Evolutionary conservation across 768 basidiomycete species (phyloP).

Genomic region (Tremella fuciformis): DNA sequence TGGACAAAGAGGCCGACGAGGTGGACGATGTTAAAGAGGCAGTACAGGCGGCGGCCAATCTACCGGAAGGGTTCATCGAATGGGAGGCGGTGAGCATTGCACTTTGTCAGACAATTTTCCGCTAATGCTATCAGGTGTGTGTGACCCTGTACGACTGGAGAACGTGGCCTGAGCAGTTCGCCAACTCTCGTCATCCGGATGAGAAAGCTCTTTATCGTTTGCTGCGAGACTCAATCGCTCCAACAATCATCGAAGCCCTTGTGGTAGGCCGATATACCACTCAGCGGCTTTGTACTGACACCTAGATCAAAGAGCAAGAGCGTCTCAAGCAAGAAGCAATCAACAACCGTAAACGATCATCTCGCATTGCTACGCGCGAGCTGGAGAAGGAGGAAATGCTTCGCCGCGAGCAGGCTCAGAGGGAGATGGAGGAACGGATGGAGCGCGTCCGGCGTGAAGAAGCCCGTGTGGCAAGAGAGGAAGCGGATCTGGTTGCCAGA

Average conservation of each 20-base stretch:
- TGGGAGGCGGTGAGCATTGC: constrained; percentile 76
- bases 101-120: background rate
- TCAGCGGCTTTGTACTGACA: background rate
- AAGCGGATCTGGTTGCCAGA: constrained; percentile 26
- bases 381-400: constrained; percentile 64
- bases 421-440: constrained; percentile 50
- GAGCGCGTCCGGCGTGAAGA: constrained; percentile 43
- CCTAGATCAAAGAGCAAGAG: constrained; percentile 48
- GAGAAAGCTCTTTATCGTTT: constrained; percentile 75
- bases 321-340: constrained; percentile 65
- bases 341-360: constrained; percentile 82
- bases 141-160: constrained; percentile 83
- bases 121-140: constrained; percentile 62
- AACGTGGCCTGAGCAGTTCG: constrained; percentile 69
- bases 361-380: constrained; percentile 78
- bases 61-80: constrained; percentile 57
- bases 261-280: constrained; percentile 58
- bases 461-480: constrained; percentile 24
- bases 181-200: constrained; percentile 69
- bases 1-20: constrained; percentile 45
- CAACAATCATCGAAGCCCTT: constrained; percentile 66
- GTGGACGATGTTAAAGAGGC: constrained; percentile 54
- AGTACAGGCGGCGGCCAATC: constrained; percentile 26
- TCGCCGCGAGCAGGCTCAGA: constrained; percentile 59
- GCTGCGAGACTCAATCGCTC: constrained; percentile 66